Evolutionary conservation across 2,329 filamentous ascomycete genomes (phyloP).

Genomic region (Venturia carpophila): DNA sequence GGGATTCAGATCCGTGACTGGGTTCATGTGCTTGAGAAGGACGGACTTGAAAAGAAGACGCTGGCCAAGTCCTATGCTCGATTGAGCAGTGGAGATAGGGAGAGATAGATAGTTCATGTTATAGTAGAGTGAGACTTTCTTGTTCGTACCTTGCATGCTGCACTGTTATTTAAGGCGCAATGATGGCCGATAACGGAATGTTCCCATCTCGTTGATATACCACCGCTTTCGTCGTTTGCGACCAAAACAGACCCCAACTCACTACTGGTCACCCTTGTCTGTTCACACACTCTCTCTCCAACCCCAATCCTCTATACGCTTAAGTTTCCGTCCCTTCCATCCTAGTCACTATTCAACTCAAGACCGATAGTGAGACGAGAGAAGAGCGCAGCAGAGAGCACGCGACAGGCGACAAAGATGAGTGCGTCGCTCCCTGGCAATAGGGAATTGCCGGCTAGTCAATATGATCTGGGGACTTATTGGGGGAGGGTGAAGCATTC

Average conservation of each 20-base stretch:
- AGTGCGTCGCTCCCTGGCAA: slow-evolving; percentile 55
- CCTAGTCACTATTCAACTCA: neutral
- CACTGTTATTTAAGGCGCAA: neutral
- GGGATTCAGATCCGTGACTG: slow-evolving; percentile 81
- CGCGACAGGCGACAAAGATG: slow-evolving; percentile 35
- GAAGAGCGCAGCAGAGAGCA: neutral
- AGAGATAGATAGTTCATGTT: neutral
- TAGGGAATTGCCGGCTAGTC: slow-evolving; percentile 82
- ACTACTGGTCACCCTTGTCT: neutral
- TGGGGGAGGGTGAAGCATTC: slow-evolving; percentile 90
- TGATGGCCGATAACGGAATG: neutral
- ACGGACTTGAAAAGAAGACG: slow-evolving; percentile 59
- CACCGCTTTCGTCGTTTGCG: neutral
- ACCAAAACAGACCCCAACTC: neutral
- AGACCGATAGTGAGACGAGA: no score
- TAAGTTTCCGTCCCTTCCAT: neutral
- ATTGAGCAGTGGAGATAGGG: slow-evolving; percentile 15
- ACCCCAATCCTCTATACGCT: no score
- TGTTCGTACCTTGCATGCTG: neutral
- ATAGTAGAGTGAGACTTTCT: neutral
- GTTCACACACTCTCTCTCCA: neutral
- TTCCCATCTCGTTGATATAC: no score
- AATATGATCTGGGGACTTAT: slow-evolving; percentile 88
- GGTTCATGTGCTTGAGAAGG: slow-evolving; percentile 68
- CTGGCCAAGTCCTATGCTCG: slow-evolving; percentile 41